These are phyloP conservation scores for Tieghemostelium lacteum DNA, from an alignment of 78 protist genomes.

Conservation along the genomic window DNA sequence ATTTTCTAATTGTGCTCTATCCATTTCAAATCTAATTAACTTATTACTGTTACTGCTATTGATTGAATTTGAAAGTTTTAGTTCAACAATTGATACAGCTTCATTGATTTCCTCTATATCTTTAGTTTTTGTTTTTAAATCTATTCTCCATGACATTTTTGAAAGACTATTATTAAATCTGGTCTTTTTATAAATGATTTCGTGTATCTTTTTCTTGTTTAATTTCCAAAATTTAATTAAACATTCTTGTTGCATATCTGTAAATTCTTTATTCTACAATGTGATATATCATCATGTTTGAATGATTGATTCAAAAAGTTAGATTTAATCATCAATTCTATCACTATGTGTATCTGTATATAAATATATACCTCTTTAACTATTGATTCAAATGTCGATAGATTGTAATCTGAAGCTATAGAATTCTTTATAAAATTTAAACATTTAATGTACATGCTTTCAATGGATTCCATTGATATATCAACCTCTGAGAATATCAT, in stretches of 20 bases:
- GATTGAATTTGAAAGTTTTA: slow-evolving; percentile 8
- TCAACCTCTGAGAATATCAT: slow-evolving; percentile 40
- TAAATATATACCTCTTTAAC: slow-evolving; percentile 24
- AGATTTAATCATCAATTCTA: no score
- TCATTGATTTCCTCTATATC: slow-evolving; percentile 59
- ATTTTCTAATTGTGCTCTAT: slow-evolving; percentile 55
- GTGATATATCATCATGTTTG: neutral
- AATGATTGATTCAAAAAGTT: neutral
- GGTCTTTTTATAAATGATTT: slow-evolving; percentile 36
- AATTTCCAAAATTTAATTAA: slow-evolving; percentile 68
- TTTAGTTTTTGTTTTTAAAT: slow-evolving; percentile 73
- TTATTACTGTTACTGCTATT: neutral
- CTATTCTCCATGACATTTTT: slow-evolving; percentile 72
- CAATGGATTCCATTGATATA: slow-evolving; percentile 26
- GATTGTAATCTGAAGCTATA: slow-evolving; percentile 19
- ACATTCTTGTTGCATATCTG: slow-evolving; percentile 44
- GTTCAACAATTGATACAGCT: slow-evolving; percentile 62
- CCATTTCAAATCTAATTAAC: slow-evolving; percentile 75
- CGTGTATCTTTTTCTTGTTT: slow-evolving; percentile 72
- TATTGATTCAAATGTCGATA: slow-evolving; percentile 43
- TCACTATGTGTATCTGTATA: no score
- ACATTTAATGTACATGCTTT: slow-evolving; percentile 47
- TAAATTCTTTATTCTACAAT: slow-evolving; percentile 2
- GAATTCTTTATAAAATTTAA: slow-evolving; percentile 21
- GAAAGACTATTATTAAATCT: slow-evolving; percentile 55